Percentiles rank a stretch among this genome's conserved stretches.
phyloP scores from a whole-genome alignment of 2,329 filamentous ascomycete species.

The Diplodia corticola region DNA sequence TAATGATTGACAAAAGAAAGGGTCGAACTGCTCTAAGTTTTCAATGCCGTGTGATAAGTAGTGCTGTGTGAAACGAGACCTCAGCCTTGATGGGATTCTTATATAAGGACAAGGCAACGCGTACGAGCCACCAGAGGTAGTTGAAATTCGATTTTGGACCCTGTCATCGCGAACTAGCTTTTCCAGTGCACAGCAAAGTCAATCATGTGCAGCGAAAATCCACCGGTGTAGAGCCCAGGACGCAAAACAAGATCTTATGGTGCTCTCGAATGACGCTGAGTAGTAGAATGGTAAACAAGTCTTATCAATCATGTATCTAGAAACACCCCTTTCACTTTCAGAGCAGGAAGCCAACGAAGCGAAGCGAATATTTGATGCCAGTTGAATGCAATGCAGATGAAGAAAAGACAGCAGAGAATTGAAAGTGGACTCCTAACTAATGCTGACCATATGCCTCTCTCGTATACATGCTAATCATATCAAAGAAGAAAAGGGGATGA shows the following conservation, averaged over 20 bases:
- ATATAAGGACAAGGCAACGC: too few relatives aligned
- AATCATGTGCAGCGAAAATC: not conserved
- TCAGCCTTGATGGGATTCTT: too few relatives aligned
- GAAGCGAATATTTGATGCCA: not conserved
- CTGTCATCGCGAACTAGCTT: too few relatives aligned
- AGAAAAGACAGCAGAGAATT: not conserved
- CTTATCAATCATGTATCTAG: not conserved
- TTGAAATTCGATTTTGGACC: too few relatives aligned
- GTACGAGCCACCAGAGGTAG: too few relatives aligned
- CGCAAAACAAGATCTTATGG: not conserved
- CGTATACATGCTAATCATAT: not conserved
- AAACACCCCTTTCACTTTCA: too few relatives aligned
- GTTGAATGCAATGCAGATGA: not conserved
- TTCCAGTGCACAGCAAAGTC: too few relatives aligned
- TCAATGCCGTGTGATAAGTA: too few relatives aligned
- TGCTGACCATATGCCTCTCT: not conserved
- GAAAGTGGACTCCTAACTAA: not conserved
- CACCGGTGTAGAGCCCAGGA: not conserved
- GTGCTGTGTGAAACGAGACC: too few relatives aligned
- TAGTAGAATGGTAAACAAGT: not conserved
- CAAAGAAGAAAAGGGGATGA: not conserved
- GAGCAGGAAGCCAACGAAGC: not conserved
- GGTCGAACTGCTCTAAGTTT: too few relatives aligned
- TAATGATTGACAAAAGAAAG: too few relatives aligned
- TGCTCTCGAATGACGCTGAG: not conserved